Percentiles rank a stretch among this genome's conserved stretches.
These are phyloP conservation scores for Eucalyptus regnans DNA, from an alignment of 345 rosid species.

Conservation along the genomic window DNA sequence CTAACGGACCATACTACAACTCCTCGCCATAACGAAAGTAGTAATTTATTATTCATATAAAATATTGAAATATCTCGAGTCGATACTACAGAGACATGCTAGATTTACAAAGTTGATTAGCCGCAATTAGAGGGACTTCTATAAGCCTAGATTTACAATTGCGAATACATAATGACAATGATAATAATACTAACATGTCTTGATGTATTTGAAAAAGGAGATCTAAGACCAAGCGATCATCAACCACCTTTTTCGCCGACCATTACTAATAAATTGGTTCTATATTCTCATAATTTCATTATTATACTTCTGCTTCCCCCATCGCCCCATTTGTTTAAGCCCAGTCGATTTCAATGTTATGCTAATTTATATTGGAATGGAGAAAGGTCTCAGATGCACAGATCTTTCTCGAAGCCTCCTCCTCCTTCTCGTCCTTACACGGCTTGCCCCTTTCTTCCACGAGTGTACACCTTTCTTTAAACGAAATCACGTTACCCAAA, in stretches of 20 bases:
- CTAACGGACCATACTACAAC: background rate
- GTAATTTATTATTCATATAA: background rate
- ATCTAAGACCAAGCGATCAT: background rate
- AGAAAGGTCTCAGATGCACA: background rate
- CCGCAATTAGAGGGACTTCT: background rate
- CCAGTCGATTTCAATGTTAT: background rate
- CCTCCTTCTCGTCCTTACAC: background rate
- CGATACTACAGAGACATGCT: background rate
- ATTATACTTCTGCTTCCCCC: background rate
- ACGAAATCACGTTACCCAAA: background rate
- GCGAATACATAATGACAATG: background rate
- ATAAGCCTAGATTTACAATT: background rate
- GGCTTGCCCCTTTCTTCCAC: background rate
- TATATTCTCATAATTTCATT: background rate
- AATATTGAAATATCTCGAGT: background rate
- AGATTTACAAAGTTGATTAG: background rate
- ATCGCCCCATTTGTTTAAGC: background rate
- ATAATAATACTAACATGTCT: background rate
- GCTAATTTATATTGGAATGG: background rate
- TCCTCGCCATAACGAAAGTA: background rate
- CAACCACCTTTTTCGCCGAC: background rate
- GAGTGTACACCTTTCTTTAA: background rate
- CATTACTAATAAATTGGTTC: background rate
- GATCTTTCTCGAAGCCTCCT: background rate
- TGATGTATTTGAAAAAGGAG: background rate